phyloP scores from a whole-genome alignment of 768 basidiomycete genomes.

The Boletus edulis region DNA sequence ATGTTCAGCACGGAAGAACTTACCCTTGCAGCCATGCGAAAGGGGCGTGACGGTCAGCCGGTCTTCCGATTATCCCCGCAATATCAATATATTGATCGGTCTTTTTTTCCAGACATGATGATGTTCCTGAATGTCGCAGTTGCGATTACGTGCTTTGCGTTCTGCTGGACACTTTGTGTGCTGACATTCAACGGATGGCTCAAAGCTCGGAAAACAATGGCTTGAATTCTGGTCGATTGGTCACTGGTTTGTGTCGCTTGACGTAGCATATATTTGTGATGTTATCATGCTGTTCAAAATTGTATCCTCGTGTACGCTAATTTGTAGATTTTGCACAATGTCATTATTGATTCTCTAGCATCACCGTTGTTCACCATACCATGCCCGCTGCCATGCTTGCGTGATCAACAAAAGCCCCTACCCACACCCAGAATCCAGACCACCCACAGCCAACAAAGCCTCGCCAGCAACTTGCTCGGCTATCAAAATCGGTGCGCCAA shows the following conservation, averaged over 20 bases:
- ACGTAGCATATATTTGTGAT: no score
- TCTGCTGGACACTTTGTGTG: conserved; percentile 77
- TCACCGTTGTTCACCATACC: neutral
- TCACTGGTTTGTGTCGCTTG: neutral
- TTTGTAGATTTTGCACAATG: neutral
- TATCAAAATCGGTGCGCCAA: conserved; percentile 70
- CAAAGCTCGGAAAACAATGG: conserved; percentile 41
- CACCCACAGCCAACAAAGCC: conserved; percentile 88
- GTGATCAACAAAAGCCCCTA: conserved; percentile 76
- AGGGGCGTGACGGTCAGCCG: conserved; percentile 73
- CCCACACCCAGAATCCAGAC: conserved; percentile 86
- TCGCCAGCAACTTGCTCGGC: conserved; percentile 80
- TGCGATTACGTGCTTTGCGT: conserved; percentile 81
- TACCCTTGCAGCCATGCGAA: conserved; percentile 87
- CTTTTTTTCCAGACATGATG: conserved; percentile 61
- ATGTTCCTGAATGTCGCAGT: conserved; percentile 87
- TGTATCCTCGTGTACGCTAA: no score
- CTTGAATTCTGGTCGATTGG: neutral
- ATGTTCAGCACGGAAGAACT: conserved; percentile 90
- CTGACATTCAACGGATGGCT: conserved; percentile 85
- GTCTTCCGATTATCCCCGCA: neutral
- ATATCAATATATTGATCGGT: conserved; percentile 4
- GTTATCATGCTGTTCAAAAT: neutral
- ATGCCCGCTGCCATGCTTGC: conserved; percentile 18
- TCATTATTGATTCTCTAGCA: no score